Evolutionary conservation across 2,329 filamentous ascomycete genomes (phyloP).

Genomic region (Monosporascus ibericus): DNA sequence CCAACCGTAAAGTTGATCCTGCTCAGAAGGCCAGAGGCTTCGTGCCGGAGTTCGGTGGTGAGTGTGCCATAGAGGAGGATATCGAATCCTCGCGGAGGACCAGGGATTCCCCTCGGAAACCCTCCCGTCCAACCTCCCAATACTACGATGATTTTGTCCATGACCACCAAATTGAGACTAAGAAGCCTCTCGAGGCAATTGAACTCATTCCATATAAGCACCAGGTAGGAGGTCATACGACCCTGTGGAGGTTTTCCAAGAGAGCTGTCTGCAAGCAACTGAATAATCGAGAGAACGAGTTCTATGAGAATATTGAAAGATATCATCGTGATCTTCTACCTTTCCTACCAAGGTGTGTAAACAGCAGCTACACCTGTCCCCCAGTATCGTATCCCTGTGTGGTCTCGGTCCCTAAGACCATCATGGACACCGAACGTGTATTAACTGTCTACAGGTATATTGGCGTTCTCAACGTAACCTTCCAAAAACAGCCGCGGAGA

Average conservation of each 20-base stretch:
- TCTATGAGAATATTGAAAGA: conserved; percentile 93
- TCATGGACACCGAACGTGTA: conserved; percentile 1
- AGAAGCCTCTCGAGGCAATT: conserved; percentile 76
- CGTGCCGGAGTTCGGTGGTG: conserved; percentile 29
- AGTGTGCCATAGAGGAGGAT: conserved; percentile 37
- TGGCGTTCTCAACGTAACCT: conserved; percentile 92
- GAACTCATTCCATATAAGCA: conserved; percentile 96
- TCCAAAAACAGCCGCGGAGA: conserved; percentile 73
- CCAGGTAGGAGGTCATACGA: conserved; percentile 95
- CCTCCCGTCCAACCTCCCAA: conserved; percentile 32
- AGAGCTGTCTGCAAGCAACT: conserved; percentile 96
- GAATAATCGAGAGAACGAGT: conserved; percentile 97
- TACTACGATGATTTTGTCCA: conserved; percentile 44
- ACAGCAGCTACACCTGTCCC: conserved; percentile 9
- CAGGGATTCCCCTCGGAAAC: conserved; percentile 27
- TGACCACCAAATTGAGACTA: conserved; percentile 44
- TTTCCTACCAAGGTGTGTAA: conserved; percentile 74
- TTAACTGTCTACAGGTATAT: conserved; percentile 65
- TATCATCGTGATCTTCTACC: conserved; percentile 83
- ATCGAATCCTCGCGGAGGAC: conserved; percentile 28
- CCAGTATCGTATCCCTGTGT: conserved; percentile 2
- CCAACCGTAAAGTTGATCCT: conserved; percentile 18
- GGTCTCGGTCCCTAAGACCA: not conserved
- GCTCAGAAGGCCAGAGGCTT: conserved; percentile 23
- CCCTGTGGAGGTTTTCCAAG: conserved; percentile 90